Percentiles rank a stretch among this genome's conserved stretches.
These are phyloP conservation scores for Exophiala spinifera DNA, from an alignment of 2,329 filamentous ascomycete genomes.

Conservation along the genomic window DNA sequence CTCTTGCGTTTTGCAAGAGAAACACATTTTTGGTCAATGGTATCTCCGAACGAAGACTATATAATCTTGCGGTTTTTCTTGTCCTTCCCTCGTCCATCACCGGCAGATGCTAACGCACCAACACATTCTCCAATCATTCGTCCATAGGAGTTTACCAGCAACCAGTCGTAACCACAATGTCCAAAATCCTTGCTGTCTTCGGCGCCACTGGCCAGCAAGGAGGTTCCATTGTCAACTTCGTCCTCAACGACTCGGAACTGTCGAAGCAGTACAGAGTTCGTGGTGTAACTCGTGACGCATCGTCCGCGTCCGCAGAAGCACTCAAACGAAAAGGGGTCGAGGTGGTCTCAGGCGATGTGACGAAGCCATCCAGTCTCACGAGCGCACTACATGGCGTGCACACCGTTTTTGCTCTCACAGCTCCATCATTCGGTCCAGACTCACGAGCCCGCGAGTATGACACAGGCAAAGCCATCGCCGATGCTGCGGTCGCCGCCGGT, in stretches of 20 bases:
- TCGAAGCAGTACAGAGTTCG: conserved; percentile 49
- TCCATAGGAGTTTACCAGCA: neutral
- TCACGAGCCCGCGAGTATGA: conserved; percentile 36
- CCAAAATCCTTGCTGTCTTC: conserved; percentile 44
- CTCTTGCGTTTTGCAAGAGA: no score
- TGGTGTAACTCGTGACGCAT: conserved; percentile 47
- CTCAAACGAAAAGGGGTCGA: conserved; percentile 34
- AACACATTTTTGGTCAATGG: no score
- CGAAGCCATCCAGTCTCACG: conserved; percentile 39
- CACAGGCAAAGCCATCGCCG: conserved; percentile 33
- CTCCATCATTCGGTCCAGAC: conserved; percentile 37
- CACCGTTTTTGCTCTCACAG: conserved; percentile 50
- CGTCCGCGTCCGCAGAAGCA: conserved; percentile 30
- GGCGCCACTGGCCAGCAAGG: conserved; percentile 55
- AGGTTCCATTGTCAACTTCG: conserved; percentile 44
- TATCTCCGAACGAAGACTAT: no score
- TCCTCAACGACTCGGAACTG: conserved; percentile 46
- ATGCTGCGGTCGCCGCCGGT: conserved; percentile 32
- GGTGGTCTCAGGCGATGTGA: conserved; percentile 39
- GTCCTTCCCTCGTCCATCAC: no score
- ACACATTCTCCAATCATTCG: no score
- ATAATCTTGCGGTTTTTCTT: no score
- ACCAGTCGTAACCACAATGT: conserved; percentile 1
- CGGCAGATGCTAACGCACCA: no score
- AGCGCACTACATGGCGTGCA: conserved; percentile 45